Conservation (phyloP, 1,284 basidiomycete species). For the Cerrena zonata region DNA sequence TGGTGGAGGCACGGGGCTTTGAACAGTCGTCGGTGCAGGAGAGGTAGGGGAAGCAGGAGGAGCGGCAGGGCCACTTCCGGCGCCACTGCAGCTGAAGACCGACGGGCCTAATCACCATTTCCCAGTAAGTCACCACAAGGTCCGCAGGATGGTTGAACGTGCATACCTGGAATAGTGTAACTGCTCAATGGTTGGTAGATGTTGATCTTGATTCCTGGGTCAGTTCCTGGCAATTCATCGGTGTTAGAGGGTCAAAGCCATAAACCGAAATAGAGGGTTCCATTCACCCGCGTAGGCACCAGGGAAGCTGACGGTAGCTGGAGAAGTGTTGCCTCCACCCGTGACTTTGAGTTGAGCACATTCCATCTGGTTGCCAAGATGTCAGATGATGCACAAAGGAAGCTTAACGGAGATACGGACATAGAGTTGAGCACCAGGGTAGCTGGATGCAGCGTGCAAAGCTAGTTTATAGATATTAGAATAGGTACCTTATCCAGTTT, state of each 20-base stretch:
- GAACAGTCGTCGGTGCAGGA: constrained; percentile 7
- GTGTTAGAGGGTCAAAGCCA: background rate
- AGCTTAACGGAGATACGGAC: constrained; percentile 3
- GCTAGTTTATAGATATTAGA: too few species aligned
- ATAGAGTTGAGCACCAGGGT: constrained; percentile 51
- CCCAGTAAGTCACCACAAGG: background rate
- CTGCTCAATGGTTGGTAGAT: constrained; percentile 37
- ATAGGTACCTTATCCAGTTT: too few species aligned
- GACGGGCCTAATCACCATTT: constrained; percentile 11
- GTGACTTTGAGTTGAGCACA: constrained; percentile 48
- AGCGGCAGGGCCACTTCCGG: constrained; percentile 9
- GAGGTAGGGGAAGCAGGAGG: constrained; percentile 10
- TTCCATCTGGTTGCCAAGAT: constrained; percentile 24
- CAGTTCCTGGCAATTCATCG: constrained; percentile 23
- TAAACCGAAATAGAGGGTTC: background rate
- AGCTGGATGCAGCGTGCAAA: constrained; percentile 36
- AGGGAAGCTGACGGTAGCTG: constrained; percentile 47
- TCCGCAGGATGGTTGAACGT: background rate
- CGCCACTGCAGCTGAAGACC: constrained; percentile 26
- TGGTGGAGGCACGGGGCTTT: constrained; percentile 13
- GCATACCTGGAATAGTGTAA: constrained; percentile 38
- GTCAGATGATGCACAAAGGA: background rate
- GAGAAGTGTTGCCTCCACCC: constrained; percentile 41
- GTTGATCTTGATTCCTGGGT: constrained; percentile 43
- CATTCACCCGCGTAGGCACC: constrained; percentile 37